Evolutionary conservation across 2,329 filamentous ascomycete genomes (phyloP), one percentile per base, ranked within the genome.

Genomic region (Penicillium occitanis): DNA sequence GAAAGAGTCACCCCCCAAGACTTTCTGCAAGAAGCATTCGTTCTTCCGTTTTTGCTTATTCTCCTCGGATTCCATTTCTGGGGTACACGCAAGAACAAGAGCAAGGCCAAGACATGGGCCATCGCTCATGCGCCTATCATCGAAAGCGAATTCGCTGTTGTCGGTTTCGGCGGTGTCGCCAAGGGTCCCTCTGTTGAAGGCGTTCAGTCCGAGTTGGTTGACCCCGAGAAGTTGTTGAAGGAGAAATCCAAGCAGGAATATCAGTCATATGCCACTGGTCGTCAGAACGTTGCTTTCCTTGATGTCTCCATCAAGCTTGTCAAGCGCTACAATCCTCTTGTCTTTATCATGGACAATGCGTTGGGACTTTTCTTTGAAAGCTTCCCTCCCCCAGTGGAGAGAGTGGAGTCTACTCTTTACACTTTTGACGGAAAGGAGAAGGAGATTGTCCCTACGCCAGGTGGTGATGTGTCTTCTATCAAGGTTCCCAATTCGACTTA

Each of bases 391-490:
- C 90, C 93, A 5, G 76, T 82, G 66, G 95, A 99, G 79, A 84
- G 85, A 35, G 78, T 92, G 68, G 91, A 96, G 77, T 90, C 91
- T 60, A 87, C 88, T 37, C 83, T 91, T 44, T 97, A 97, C 78
- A 87, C 91, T 48, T 98, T 98, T 74, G 95, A 99, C 76, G 95
- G 95, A 73, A 92, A 90, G 79, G 95, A 99, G 84, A 86, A 86
- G 70, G 84, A 90, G 68, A 87, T 93, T 33, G 89, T 96, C 0
- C 91, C 90, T 7, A 81, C 85, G 19, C 73, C 85, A 5, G 87
- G 87, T 48, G 83, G 86, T 72, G 81, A 79, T 89, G 87, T 85
- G 88, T 88, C 82, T 80, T 81, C 66, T 28, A 51, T 78, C 44
- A 80, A 80, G 76, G 80, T 73, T 70, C 81, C 74, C 68, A 87